Evolutionary conservation across 768 basidiomycete species (phyloP), one percentile per base, ranked within the genome.

Genomic region (Tulasnella calospora): DNA sequence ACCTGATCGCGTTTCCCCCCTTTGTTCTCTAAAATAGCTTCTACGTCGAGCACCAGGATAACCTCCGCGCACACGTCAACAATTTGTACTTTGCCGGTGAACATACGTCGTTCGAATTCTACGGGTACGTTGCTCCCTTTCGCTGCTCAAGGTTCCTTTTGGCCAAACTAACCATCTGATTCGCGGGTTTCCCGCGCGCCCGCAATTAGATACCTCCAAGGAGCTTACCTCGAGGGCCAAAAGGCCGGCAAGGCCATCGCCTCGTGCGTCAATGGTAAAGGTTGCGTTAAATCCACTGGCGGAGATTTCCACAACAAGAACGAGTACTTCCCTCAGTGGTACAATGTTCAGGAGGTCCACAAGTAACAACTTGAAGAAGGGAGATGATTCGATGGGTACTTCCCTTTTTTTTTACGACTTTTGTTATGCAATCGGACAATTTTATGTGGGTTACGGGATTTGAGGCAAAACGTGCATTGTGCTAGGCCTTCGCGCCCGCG

Each of bases 21-120:
- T n/a, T n/a, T n/a, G n/a, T n/a, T n/a, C n/a, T 74, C 23, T 5
- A 17, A 7, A 9, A 19, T 33, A 78, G 77, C 70, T 78, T 73
- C 41, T 72, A 79, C 44, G 67, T 78, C 33, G 78, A 79, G 35
- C 78, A 80, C 30, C 57, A 73, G 47, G 75, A 80, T 46, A 78
- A 80, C 71, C 30, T 80, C 38, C 36, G 79, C 6, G 77, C 51
- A 33, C 75, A 77, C 10, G 30, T 80, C 30, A 0, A 74, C 21
- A 51, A 23, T 27, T n/a, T 79, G 12, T 73, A 51, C 40, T 79
- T 79, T 61, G 78, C 78, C 3, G 78, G 78, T 2, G 78, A 79
- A 61, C 41, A 36, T 23, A 79, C 78, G 23, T 75, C 73, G 7
- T 36, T 30, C 46, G 41, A 57, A 38, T 79, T 44, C 47, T 79